Evolutionary conservation across 176 grass and related monocot genomes (phyloP), one percentile per base, ranked within the genome.

Genomic region (Oryza nivara): DNA sequence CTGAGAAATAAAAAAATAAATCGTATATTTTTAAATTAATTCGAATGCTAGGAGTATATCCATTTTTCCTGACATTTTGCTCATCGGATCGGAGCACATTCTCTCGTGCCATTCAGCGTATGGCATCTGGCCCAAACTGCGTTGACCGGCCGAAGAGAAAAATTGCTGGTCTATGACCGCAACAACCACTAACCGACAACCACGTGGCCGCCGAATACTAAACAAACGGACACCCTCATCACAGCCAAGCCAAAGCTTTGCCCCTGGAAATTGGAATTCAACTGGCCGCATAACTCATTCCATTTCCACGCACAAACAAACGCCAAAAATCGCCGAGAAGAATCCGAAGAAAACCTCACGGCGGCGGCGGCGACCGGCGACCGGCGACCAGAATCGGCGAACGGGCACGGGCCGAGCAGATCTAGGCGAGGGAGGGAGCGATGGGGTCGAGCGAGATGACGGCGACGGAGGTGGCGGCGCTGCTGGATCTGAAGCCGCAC

Each of bases 401-500:
- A 46, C 32, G 65, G 44, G 11, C 47, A 11, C 47, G 45, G 74
- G 30, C 11, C 70, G 13, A n/a, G 9, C 51, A 10, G 74, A 72
- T 72, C 81, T 65, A 35, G 13, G 30, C 7, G 76, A 23, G 38
- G 35, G 35, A 40, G 38, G 9, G 22, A 40, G 60, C 20, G 72
- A 90, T 92, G 89, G 88, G 61, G 12, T 77, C 79, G 16, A 34
- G 85, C 44, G 86, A 77, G 2, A 98, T 92, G 89, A 95, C 79
- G 72, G 86, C 93, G 41, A 86, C 91, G 35, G 93, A 98, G 87
- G 76, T 98, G 69, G 88, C 80, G 34, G 83, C 78, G 78, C 71
- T 90, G 40, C 86, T 95, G 84, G 96, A 95, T 94, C 89, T 94
- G 87, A 95, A 95, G 75, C 93, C 93, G 72, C 91, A 98, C 66